Evolutionary conservation across 306 rosid genomes (phyloP).

Genomic region (Vigna angularis): DNA sequence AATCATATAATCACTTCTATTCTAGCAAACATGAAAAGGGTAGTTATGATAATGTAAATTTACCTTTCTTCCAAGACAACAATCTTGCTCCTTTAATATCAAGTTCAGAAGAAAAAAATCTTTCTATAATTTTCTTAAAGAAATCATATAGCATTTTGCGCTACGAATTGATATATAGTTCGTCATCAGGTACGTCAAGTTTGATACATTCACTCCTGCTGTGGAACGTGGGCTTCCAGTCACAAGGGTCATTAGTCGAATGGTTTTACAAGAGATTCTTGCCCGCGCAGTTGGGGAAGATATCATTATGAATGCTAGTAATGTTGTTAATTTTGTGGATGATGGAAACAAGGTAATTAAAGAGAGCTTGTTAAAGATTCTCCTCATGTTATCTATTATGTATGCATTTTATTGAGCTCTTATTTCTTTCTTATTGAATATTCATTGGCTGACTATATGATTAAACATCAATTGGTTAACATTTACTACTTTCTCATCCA

Average conservation of each 20-base stretch:
- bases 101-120: neutral
- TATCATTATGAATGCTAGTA: slow-evolving; percentile 66
- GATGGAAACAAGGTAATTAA: slow-evolving; percentile 69
- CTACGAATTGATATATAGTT: slow-evolving; percentile 50
- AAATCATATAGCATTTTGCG: slow-evolving; percentile 21
- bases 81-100: slow-evolving; percentile 17
- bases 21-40: neutral
- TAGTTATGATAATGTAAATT: slow-evolving; percentile 13
- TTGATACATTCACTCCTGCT: slow-evolving; percentile 98
- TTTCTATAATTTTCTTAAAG: slow-evolving; percentile 11
- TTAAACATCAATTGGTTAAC: slow-evolving; percentile 13
- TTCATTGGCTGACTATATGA: slow-evolving; percentile 10
- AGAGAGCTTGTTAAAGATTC: slow-evolving; percentile 35
- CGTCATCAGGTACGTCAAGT: slow-evolving; percentile 84
- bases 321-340: slow-evolving; percentile 77
- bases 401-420: slow-evolving; percentile 16
- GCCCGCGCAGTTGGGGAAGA: slow-evolving; percentile 84
- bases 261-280: slow-evolving; percentile 82
- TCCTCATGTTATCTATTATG: neutral
- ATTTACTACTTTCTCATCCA: slow-evolving; percentile 45
- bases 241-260: slow-evolving; percentile 88
- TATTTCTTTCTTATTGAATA: slow-evolving; percentile 35
- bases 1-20: slow-evolving; percentile 11
- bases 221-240: slow-evolving; percentile 92
- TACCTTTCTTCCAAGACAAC: slow-evolving; percentile 8